A percentile compares a stretch with the other conserved stretches of the same genome.
Conservation (phyloP, 257 asterid species). For the Nicotiana undulata region DNA sequence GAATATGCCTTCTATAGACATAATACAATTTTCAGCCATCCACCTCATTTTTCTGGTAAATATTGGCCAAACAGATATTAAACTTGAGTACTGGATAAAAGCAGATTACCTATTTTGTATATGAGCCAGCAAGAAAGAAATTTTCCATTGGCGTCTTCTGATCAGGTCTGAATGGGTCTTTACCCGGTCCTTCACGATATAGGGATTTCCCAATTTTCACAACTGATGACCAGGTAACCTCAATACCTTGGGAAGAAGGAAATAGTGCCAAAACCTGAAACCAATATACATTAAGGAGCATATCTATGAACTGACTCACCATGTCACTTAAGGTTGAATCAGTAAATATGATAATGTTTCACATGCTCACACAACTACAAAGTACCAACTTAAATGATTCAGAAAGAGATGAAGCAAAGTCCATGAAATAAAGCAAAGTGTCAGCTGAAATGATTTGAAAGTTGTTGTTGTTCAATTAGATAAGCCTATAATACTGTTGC, state of each 20-base stretch:
- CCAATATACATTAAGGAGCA: not conserved
- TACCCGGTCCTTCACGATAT: slow-evolving; percentile 96
- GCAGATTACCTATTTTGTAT: slow-evolving; percentile 79
- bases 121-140: slow-evolving; percentile 97
- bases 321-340: no score
- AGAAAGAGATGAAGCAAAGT: no score
- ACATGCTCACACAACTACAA: no score
- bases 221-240: slow-evolving; percentile 91
- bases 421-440: no score
- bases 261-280: slow-evolving; percentile 76
- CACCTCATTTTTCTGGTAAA: not conserved
- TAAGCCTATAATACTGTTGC: no score
- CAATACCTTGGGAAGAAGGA: slow-evolving; percentile 96
- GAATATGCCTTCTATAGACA: not conserved
- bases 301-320: no score
- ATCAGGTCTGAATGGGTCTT: slow-evolving; percentile 97
- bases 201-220: slow-evolving; percentile 92
- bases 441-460: no score
- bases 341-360: no score
- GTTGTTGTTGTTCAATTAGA: no score
- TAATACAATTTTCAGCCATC: not conserved
- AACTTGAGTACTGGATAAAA: not conserved
- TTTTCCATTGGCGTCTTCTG: slow-evolving; percentile 90
- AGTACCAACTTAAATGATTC: no score
- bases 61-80: not conserved